Percentiles rank a stretch among this genome's conserved stretches.
phyloP scores from a whole-genome alignment of 2,329 filamentous ascomycete genomes.

The Macroventuria anomochaeta region DNA sequence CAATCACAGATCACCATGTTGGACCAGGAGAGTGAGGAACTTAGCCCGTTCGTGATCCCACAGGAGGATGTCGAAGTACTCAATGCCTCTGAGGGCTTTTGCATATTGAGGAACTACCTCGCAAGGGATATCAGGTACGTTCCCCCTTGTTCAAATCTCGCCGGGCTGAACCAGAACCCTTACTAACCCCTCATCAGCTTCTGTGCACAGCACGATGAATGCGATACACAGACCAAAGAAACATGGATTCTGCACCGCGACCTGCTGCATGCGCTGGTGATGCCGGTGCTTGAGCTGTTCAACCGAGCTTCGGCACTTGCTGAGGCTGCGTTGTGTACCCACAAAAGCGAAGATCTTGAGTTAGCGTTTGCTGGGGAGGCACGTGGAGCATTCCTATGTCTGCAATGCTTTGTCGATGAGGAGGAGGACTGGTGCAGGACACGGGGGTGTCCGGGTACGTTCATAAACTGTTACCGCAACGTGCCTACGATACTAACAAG shows the following conservation, averaged over 20 bases:
- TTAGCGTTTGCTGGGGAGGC: constrained; percentile 64
- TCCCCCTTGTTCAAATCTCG: constrained; percentile 9
- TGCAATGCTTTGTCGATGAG: constrained; percentile 64
- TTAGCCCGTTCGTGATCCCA: constrained; percentile 53
- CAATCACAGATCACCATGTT: constrained; percentile 19
- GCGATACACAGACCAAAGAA: constrained; percentile 41
- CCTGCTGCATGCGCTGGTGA: constrained; percentile 64
- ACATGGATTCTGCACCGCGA: constrained; percentile 63
- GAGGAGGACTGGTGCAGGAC: constrained; percentile 65
- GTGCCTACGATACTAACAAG: constrained; percentile 18
- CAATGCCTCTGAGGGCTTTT: constrained; percentile 52
- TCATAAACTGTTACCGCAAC: too few species aligned
- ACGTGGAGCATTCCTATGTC: constrained; percentile 63
- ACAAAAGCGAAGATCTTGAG: constrained; percentile 60
- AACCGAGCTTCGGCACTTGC: constrained; percentile 62
- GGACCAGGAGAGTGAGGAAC: constrained; percentile 15
- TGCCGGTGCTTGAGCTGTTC: constrained; percentile 64
- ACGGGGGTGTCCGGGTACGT: constrained; percentile 58
- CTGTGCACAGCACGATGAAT: constrained; percentile 51
- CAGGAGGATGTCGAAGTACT: constrained; percentile 51
- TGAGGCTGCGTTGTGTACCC: constrained; percentile 56
- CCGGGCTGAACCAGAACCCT: constrained; percentile 2
- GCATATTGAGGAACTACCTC: constrained; percentile 52
- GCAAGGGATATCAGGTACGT: constrained; percentile 51
- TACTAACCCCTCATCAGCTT: constrained; percentile 45